Percentiles rank a stretch among this genome's conserved stretches.
These are phyloP conservation scores for Ceratorhiza oryzae-sativae DNA, from an alignment of 1,284 basidiomycete species.

Conservation along the genomic window DNA sequence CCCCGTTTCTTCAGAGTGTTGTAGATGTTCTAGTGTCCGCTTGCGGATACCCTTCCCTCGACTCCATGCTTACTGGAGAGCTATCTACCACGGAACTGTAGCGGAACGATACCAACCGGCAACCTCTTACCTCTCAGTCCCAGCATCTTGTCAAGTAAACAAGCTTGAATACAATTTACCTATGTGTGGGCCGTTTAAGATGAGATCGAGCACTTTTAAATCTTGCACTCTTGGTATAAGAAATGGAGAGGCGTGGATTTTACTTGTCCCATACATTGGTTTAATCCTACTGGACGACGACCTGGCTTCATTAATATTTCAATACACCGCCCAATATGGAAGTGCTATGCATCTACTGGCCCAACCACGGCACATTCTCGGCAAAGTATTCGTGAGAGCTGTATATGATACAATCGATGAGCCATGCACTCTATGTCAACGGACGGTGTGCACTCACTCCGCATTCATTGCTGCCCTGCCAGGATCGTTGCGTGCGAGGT, in stretches of 20 bases:
- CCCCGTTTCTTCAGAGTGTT: slow-evolving; percentile 26
- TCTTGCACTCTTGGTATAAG: neutral
- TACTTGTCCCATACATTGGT: neutral
- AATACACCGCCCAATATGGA: slow-evolving; percentile 10
- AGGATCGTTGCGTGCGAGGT: slow-evolving; percentile 34
- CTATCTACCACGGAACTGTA: neutral
- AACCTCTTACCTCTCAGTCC: neutral
- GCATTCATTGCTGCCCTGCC: slow-evolving; percentile 36
- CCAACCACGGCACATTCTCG: slow-evolving; percentile 38
- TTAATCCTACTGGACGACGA: neutral
- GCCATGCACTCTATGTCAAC: neutral
- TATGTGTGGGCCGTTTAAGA: neutral
- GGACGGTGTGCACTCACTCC: slow-evolving; percentile 14
- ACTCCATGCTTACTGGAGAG: slow-evolving; percentile 33
- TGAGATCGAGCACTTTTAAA: neutral
- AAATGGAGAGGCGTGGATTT: neutral
- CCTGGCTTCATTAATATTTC: neutral
- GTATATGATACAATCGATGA: neutral
- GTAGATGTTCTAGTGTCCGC: slow-evolving; percentile 15
- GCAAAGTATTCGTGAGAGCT: slow-evolving; percentile 40
- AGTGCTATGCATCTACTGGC: slow-evolving; percentile 21
- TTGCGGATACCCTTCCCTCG: slow-evolving; percentile 34
- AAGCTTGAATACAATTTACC: neutral
- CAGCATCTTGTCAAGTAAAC: neutral
- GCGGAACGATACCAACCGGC: neutral